Evolutionary conservation across 306 rosid genomes (phyloP).

Genomic region (Oemleria cerasiformis): DNA sequence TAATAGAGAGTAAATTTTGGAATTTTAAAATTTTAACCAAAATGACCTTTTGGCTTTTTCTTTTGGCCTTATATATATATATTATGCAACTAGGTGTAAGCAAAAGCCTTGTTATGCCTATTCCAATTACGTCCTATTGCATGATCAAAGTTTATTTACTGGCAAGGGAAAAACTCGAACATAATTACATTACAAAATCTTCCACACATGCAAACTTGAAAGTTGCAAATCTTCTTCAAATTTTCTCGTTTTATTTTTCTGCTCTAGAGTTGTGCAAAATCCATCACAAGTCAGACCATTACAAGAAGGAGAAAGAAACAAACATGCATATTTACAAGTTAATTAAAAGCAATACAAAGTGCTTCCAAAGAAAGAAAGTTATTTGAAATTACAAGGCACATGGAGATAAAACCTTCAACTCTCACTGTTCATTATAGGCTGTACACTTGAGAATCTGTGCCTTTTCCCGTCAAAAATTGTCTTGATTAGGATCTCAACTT

Average conservation of each 20-base stretch:
- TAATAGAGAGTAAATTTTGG: too few relatives aligned
- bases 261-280: neutral
- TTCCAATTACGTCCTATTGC: too few relatives aligned
- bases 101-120: too few relatives aligned
- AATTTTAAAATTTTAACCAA: too few relatives aligned
- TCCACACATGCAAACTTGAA: neutral
- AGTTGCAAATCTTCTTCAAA: too few relatives aligned
- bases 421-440: neutral
- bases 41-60: too few relatives aligned
- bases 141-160: too few relatives aligned
- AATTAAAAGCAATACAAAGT: slow-evolving; percentile 5
- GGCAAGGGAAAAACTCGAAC: neutral
- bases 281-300: neutral
- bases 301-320: neutral
- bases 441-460: slow-evolving; percentile 6
- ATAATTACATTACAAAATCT: neutral
- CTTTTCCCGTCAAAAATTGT: slow-evolving; percentile 23
- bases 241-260: neutral
- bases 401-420: neutral
- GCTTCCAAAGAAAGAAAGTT: neutral
- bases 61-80: too few relatives aligned
- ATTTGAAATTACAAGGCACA: slow-evolving; percentile 6
- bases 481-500: slow-evolving; percentile 26
- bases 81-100: too few relatives aligned
- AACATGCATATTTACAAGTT: slow-evolving; percentile 23